Evolutionary conservation across 306 rosid genomes (phyloP).

Genomic region (Trifolium subterraneum): DNA sequence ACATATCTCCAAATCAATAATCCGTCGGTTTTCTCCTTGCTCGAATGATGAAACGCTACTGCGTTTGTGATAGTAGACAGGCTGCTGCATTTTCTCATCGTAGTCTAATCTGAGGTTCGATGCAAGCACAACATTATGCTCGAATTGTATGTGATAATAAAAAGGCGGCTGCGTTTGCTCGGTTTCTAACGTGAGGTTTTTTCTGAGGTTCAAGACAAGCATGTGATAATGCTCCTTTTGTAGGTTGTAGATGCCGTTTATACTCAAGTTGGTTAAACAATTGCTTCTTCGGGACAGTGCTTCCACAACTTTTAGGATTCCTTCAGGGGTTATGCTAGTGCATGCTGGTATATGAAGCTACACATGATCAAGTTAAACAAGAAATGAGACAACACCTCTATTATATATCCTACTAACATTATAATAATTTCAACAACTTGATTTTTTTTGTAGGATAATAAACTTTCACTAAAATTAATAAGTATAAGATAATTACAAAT

Average conservation of each 20-base stretch:
- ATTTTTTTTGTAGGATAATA: too few relatives aligned
- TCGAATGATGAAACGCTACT: slow-evolving; percentile 19
- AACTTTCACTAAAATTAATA: too few relatives aligned
- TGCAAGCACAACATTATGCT: slow-evolving; percentile 15
- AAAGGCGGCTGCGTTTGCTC: not conserved
- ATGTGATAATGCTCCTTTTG: slow-evolving; percentile 61
- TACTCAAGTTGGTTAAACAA: slow-evolving; percentile 57
- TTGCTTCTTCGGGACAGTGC: slow-evolving; percentile 58
- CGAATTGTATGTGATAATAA: too few relatives aligned
- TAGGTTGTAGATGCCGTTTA: slow-evolving; percentile 71
- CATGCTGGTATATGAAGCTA: slow-evolving; percentile 84
- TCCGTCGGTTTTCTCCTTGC: slow-evolving; percentile 23
- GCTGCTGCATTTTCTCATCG: slow-evolving; percentile 45
- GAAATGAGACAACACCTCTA: slow-evolving; percentile 26
- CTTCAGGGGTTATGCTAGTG: slow-evolving; percentile 76
- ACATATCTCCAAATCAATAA: slow-evolving; percentile 69
- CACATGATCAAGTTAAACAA: slow-evolving; percentile 41
- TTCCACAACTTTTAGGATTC: slow-evolving; percentile 63
- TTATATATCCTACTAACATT: not conserved
- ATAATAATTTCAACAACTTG: too few relatives aligned
- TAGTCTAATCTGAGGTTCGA: slow-evolving; percentile 40
- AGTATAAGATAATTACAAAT: too few relatives aligned
- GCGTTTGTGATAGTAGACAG: slow-evolving; percentile 48
- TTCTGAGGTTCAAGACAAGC: slow-evolving; percentile 46
- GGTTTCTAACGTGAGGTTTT: slow-evolving; percentile 38